Base-by-base conservation (phyloP, 441 rosid genomes). In the Mallotus japonicus region DNA sequence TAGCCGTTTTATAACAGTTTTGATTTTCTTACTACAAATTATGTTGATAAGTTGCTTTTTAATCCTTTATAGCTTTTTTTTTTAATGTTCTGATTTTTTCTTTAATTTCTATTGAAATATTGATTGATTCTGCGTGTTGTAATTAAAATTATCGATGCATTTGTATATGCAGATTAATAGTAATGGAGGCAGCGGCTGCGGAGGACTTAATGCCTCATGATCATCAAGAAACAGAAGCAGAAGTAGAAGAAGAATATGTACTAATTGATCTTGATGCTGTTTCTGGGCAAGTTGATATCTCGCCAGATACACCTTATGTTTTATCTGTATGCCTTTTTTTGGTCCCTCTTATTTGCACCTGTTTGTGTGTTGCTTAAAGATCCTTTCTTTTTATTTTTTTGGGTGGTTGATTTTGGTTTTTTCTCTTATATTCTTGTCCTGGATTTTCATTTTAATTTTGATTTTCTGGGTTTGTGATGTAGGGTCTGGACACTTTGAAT, bases 401-500 rank as follows among this genome's bases (percentile, higher is more conserved):
- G 5, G 15, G 24, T 19, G 15, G 1, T 68, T 68, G 3, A 28
- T 68, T 54, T 68, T 65, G 4, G 16, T 58, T 0, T 57, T 20
- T n/a, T 46, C n/a, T 8, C 10, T 5, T 20, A 22, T 4, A 42
- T 42, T 42, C 46, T 47, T 47, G 63, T 63, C 47, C 20, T 16
- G 28, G n/a, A 10, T 62, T 3, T 15, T 56, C 34, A 44, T 6
- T 55, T 20, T 9, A n/a, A n/a, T n/a, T n/a, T n/a, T n/a, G n/a
- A n/a, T n/a, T n/a, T n/a, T n/a, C n/a, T 56, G 15, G 5, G 67
- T 67, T 42, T 79, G 65, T 58, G 57, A 55, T 76, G 70, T 77
- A 89, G 93, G 91, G 89, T 65, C 80, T 87, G 73, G 87, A 86
- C 69, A 87, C 91, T 2, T 65, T 78, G 73, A 83, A 83, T 51